Evolutionary conservation across 345 rosid genomes (phyloP).

Genomic region (Arabis alpina): DNA sequence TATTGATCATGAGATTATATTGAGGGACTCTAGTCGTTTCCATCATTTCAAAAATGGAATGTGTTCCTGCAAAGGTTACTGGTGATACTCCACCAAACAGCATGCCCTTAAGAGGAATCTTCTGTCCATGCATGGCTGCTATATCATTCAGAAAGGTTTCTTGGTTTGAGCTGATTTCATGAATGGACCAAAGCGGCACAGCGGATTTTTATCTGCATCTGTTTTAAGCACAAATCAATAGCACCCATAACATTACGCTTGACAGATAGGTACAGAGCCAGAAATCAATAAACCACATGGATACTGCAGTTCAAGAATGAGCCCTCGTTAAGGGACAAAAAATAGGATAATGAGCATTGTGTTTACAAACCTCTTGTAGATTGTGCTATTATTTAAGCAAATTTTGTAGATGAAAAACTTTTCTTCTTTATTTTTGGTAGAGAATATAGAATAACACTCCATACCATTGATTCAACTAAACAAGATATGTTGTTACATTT

Average conservation of each 20-base stretch:
- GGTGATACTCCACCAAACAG: conserved; percentile 48
- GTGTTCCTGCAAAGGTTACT: conserved; percentile 82
- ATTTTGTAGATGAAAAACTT: neutral
- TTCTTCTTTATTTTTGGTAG: conserved; percentile 2
- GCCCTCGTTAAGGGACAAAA: neutral
- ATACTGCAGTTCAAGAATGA: neutral
- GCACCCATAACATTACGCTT: conserved; percentile 16
- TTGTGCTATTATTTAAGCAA: conserved; percentile 20
- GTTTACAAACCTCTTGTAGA: conserved; percentile 13
- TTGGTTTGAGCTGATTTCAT: conserved; percentile 7
- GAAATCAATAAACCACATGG: conserved; percentile 3
- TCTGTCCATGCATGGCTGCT: neutral
- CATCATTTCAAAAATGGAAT: conserved; percentile 84
- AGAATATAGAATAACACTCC: conserved; percentile 16
- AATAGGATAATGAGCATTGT: neutral
- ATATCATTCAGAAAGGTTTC: neutral
- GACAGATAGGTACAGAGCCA: conserved; percentile 6
- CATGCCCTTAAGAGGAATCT: conserved; percentile 10
- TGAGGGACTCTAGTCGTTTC: conserved; percentile 91
- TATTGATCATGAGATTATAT: conserved; percentile 68
- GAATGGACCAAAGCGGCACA: conserved; percentile 9
- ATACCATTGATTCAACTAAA: conserved; percentile 12
- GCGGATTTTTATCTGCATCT: neutral
- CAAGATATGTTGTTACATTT: conserved; percentile 27
- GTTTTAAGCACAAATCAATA: neutral